phyloP scores from a whole-genome alignment of 2,329 filamentous ascomycete species.

The Alternaria angustiovoidea region DNA sequence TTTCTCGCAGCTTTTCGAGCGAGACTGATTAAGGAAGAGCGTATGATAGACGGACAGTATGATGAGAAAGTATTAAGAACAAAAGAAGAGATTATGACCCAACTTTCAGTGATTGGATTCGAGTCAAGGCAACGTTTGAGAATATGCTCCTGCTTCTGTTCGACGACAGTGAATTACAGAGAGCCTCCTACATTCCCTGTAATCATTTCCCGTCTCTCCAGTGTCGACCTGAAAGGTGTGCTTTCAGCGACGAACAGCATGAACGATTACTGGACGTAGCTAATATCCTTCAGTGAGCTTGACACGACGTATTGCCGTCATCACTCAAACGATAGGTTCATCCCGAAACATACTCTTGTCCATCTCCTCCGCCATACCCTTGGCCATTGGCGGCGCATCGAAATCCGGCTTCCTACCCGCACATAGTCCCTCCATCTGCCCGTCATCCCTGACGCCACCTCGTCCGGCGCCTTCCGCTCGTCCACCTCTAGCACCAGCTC shows the following conservation, averaged over 20 bases:
- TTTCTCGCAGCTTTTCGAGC: too few relatives aligned
- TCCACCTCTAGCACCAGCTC: constrained; percentile 5
- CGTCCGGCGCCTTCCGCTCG: constrained; percentile 12
- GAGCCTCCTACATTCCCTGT: not conserved
- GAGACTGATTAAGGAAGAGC: too few relatives aligned
- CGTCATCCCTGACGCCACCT: not conserved
- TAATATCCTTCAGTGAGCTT: too few relatives aligned
- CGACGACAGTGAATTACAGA: too few relatives aligned
- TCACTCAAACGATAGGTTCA: constrained; percentile 27
- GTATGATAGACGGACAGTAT: too few relatives aligned
- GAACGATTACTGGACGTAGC: not conserved
- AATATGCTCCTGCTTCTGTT: too few relatives aligned
- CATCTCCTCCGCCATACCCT: constrained; percentile 42
- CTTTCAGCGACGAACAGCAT: not conserved
- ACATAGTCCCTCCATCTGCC: constrained; percentile 17
- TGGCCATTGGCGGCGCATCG: constrained; percentile 34
- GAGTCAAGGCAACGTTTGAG: too few relatives aligned
- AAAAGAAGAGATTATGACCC: too few relatives aligned
- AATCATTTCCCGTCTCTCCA: not conserved
- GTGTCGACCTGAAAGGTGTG: not conserved
- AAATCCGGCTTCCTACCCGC: constrained; percentile 32
- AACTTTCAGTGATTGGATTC: too few relatives aligned
- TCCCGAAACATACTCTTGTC: constrained; percentile 43
- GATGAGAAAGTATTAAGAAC: too few relatives aligned
- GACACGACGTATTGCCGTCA: not conserved